Base-by-base conservation (phyloP, 192 early-diverging fungal species). In the Podila epicladia region DNA sequence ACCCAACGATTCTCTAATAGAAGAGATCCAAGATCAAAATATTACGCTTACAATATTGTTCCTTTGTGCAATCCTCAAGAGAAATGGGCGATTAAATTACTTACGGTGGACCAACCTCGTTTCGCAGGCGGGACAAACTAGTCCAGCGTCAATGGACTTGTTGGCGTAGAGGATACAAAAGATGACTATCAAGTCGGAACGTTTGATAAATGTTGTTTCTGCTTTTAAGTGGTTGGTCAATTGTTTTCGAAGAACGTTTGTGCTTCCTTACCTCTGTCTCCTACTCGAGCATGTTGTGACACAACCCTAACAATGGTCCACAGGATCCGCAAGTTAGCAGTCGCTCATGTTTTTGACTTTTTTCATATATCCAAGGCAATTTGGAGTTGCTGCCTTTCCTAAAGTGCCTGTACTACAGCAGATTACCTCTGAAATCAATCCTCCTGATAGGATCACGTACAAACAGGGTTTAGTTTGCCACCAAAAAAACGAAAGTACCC, bases 251-350 rank as follows among this genome's bases (percentile, higher is more conserved):
- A 33, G 33, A 33, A 33, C 6, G 33, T 7, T 33, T 5, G 6
- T 6, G 5, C 3, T 33, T 33, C 33, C 33, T 33, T 33, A 5
- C 1, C 33, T 33, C 33, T 33, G 6, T 33, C 6, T 17, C 15
- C 79, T 88, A 93, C 91, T 90, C 9, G 92, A 91, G 70, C 92
- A 93, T 9, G 85, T 89, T 8, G 92, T 93, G 53, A 91, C 83
- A 64, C 88, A 91, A 17, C 87, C 90, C 73, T 83, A 60, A 5
- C 29, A 60, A 5, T 24, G 32, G 35, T 32, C 2, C 20, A 70
- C 20, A 28, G 32, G 32, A 22, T 33, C 33, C 26, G n/a, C n/a
- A 69, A 58, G 9, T 29, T 11, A 67, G 11, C 20, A 22, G 4
- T 69, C 26, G 58, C 6, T 0, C 4, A 65, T 24, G 63, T 32